phyloP scores from a whole-genome alignment of 805 yeast genomes.

The Candida tallmaniae region DNA sequence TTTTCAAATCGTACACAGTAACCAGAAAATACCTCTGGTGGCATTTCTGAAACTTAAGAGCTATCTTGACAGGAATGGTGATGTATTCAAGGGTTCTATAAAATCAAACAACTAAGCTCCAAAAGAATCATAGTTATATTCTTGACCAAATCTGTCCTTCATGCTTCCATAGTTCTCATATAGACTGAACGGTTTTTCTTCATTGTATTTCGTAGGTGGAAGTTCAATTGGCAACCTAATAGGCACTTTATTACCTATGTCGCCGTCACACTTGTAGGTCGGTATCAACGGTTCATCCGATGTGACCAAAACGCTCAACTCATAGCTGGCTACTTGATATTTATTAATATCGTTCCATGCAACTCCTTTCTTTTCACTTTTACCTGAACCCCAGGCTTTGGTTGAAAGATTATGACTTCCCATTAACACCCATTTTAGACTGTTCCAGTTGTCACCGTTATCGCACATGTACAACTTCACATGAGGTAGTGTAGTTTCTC shows the following conservation, averaged over 20 bases:
- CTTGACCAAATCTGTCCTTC: slow-evolving; percentile 21
- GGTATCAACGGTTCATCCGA: slow-evolving; percentile 35
- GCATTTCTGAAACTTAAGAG: too few relatives aligned
- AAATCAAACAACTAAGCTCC: too few relatives aligned
- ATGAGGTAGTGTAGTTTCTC: slow-evolving; percentile 52
- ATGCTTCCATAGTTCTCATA: slow-evolving; percentile 17
- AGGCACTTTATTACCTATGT: slow-evolving; percentile 17
- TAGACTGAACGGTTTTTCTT: slow-evolving; percentile 50
- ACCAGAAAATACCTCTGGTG: too few relatives aligned
- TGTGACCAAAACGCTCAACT: slow-evolving; percentile 31
- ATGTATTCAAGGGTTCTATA: too few relatives aligned
- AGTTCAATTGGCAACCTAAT: slow-evolving; percentile 51
- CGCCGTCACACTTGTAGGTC: slow-evolving; percentile 32
- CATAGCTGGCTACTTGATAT: slow-evolving; percentile 34
- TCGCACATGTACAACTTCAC: slow-evolving; percentile 61
- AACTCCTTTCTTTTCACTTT: slow-evolving; percentile 4
- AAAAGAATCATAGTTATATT: too few relatives aligned
- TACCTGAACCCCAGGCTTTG: slow-evolving; percentile 71
- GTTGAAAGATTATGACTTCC: slow-evolving; percentile 74
- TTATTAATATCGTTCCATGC: slow-evolving; percentile 12
- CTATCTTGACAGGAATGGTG: too few relatives aligned
- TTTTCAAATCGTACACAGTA: too few relatives aligned
- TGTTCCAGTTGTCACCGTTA: slow-evolving; percentile 45
- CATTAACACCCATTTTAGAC: slow-evolving; percentile 63
- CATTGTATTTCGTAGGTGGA: slow-evolving; percentile 42